Evolutionary conservation across 805 yeast species (phyloP).

Genomic region (Candida hungchunana): DNA sequence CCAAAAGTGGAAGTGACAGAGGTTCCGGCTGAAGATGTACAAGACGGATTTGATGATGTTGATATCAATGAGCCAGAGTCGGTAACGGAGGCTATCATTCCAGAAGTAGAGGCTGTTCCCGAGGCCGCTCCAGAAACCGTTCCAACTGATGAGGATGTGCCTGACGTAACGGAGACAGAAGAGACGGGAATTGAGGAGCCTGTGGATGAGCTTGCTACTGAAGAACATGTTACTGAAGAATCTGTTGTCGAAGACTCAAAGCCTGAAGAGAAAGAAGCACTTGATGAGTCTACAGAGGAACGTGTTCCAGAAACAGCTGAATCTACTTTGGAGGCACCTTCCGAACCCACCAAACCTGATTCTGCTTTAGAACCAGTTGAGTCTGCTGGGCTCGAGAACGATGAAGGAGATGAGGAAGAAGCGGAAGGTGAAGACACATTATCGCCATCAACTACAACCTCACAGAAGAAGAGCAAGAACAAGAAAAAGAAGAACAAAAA

Average conservation of each 20-base stretch:
- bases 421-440: background rate
- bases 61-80: too few species aligned
- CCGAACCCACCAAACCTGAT: background rate
- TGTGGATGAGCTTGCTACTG: slow-evolving; percentile 15
- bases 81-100: too few species aligned
- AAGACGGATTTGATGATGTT: too few species aligned
- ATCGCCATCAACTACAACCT: too few species aligned
- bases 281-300: background rate
- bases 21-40: slow-evolving; percentile 12
- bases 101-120: slow-evolving; percentile 7
- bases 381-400: background rate
- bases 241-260: slow-evolving; percentile 1
- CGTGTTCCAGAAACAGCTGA: background rate
- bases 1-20: slow-evolving; percentile 11
- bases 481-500: slow-evolving; percentile 34
- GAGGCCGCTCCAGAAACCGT: slow-evolving; percentile 1
- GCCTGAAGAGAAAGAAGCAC: background rate
- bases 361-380: slow-evolving; percentile 1
- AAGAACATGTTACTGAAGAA: slow-evolving; percentile 16
- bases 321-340: background rate
- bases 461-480: slow-evolving; percentile 33
- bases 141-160: background rate
- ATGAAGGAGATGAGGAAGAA: background rate
- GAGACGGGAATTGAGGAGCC: slow-evolving; percentile 3
- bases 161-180: background rate